Percentiles rank a stretch among this genome's conserved stretches.
phyloP scores from a whole-genome alignment of 1,284 basidiomycete species.

The Pseudozyma pruni region DNA sequence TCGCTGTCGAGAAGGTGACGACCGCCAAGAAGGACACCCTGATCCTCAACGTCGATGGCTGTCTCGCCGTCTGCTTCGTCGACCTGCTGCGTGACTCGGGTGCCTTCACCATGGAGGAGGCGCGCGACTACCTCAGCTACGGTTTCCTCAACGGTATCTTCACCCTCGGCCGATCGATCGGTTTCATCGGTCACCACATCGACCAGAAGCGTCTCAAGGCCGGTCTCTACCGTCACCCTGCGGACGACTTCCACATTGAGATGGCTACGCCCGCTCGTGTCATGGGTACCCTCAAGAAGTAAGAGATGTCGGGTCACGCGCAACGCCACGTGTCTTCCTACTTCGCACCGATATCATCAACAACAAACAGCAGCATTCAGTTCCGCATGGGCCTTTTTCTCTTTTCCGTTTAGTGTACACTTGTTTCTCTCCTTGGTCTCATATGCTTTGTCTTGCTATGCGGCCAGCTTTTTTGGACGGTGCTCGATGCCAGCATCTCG shows the following conservation, averaged over 20 bases:
- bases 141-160: constrained; percentile 95
- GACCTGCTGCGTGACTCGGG: constrained; percentile 92
- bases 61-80: constrained; percentile 97
- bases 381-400: constrained; percentile 17
- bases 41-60: constrained; percentile 80
- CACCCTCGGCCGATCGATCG: constrained; percentile 95
- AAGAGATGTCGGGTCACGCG: no score
- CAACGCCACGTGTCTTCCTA: no score
- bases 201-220: constrained; percentile 83
- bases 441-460: constrained; percentile 11
- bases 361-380: constrained; percentile 25
- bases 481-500: neutral
- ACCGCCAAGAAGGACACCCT: constrained; percentile 95
- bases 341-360: neutral
- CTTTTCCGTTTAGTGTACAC: constrained; percentile 25
- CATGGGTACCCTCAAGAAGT: constrained; percentile 57
- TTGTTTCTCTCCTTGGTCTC: constrained; percentile 16
- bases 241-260: constrained; percentile 69
- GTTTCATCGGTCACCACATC: constrained; percentile 93
- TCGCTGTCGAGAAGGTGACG: constrained; percentile 97
- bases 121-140: constrained; percentile 93
- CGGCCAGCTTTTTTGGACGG: neutral
- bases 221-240: constrained; percentile 66
- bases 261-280: constrained; percentile 62
- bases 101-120: constrained; percentile 94